Percentiles rank a stretch among this genome's conserved stretches.
phyloP scores from a whole-genome alignment of 768 basidiomycete genomes.

The Serendipita indica region DNA sequence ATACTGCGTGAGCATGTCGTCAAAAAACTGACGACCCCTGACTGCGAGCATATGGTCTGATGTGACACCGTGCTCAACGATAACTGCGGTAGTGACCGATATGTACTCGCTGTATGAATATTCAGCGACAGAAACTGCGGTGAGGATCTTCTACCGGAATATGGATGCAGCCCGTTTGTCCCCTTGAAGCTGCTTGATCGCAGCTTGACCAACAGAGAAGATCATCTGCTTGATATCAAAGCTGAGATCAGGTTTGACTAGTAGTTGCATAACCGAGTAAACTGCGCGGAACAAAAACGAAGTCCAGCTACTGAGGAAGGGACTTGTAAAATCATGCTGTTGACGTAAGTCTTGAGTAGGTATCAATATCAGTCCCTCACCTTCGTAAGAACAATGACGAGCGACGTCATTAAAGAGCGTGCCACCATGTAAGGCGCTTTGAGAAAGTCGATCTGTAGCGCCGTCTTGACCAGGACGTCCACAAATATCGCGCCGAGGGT shows the following conservation, averaged over 20 bases:
- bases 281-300: constrained; percentile 38
- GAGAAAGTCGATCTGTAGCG: constrained; percentile 34
- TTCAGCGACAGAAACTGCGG: background rate
- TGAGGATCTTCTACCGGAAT: constrained; percentile 32
- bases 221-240: constrained; percentile 55
- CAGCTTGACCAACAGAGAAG: constrained; percentile 44
- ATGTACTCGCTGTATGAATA: constrained; percentile 32
- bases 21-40: constrained; percentile 46
- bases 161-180: constrained; percentile 39
- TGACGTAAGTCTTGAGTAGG: background rate
- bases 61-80: constrained; percentile 33
- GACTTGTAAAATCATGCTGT: constrained; percentile 46
- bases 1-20: constrained; percentile 42
- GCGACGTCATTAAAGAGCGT: constrained; percentile 46
- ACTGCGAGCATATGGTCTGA: constrained; percentile 43
- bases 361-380: constrained; percentile 3
- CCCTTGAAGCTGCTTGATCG: constrained; percentile 32
- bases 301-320: constrained; percentile 39
- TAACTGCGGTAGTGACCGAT: constrained; percentile 34
- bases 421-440: constrained; percentile 33
- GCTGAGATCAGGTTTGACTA: constrained; percentile 36
- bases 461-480: constrained; percentile 40
- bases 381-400: constrained; percentile 56
- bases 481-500: constrained; percentile 51
- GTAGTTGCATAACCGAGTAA: constrained; percentile 33